A percentile compares a stretch with the other conserved stretches of the same genome.
phyloP scores from a whole-genome alignment of 2,329 filamentous ascomycete species.

The Fusarium nisikadoi region DNA sequence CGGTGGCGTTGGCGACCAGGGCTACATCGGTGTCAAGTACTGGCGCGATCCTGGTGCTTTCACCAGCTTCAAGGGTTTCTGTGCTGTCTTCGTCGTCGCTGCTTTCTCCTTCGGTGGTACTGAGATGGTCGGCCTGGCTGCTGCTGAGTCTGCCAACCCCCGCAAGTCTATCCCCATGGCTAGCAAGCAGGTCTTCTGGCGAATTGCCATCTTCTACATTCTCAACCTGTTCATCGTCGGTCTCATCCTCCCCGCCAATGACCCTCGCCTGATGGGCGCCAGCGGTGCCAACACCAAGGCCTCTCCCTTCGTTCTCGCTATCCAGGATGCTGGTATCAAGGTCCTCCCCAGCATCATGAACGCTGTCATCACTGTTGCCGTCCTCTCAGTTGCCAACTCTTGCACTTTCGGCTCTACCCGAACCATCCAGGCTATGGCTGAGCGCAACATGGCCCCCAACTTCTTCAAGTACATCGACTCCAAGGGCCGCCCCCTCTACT shows the following conservation, averaged over 20 bases:
- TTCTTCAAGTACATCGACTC: constrained; percentile 85
- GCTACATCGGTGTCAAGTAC: constrained; percentile 82
- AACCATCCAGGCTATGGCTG: constrained; percentile 88
- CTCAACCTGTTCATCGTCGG: constrained; percentile 84
- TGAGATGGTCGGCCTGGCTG: constrained; percentile 79
- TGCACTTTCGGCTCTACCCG: constrained; percentile 92
- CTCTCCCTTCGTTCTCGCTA: constrained; percentile 94
- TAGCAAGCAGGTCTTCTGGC: constrained; percentile 95
- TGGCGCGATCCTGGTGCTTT: constrained; percentile 86
- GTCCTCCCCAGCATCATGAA: constrained; percentile 92
- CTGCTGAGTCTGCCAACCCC: constrained; percentile 80
- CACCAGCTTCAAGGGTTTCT: constrained; percentile 83
- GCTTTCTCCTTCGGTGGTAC: constrained; percentile 80
- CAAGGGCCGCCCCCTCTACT: constrained; percentile 79
- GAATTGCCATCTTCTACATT: constrained; percentile 90
- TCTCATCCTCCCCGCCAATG: constrained; percentile 79
- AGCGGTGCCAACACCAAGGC: constrained; percentile 73
- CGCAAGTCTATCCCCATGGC: constrained; percentile 85
- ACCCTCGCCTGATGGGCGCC: constrained; percentile 69
- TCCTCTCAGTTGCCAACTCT: constrained; percentile 91
- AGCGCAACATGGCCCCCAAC: constrained; percentile 83
- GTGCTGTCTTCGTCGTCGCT: constrained; percentile 79
- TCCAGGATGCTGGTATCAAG: constrained; percentile 82
- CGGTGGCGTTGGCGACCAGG: constrained; percentile 76
- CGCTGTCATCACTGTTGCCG: constrained; percentile 88